A percentile compares a stretch with the other conserved stretches of the same genome.
Conservation (phyloP, 257 asterid genomes). For the Nicotiana otophora region DNA sequence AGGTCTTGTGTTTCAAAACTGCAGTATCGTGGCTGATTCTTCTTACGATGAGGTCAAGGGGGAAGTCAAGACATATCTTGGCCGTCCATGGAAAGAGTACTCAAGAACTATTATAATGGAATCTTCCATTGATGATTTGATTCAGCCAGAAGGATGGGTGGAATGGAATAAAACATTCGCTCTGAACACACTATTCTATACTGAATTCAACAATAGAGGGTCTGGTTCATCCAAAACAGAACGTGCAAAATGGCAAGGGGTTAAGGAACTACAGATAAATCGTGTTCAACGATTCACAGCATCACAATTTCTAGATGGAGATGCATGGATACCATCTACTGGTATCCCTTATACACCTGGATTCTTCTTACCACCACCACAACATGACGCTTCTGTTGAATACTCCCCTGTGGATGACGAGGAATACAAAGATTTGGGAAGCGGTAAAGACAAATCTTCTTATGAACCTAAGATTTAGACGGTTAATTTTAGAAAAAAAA, state of each 20-base stretch:
- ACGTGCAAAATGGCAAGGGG: constrained; percentile 58
- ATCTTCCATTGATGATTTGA: constrained; percentile 53
- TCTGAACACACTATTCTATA: constrained; percentile 46
- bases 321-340: constrained; percentile 40
- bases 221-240: constrained; percentile 49
- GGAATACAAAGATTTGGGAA: constrained; percentile 59
- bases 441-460: constrained; percentile 8
- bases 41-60: constrained; percentile 28
- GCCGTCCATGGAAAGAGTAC: constrained; percentile 74
- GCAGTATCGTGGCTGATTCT: constrained; percentile 51
- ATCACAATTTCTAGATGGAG: constrained; percentile 41
- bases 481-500: neutral
- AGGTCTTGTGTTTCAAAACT: constrained; percentile 59
- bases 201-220: constrained; percentile 75
- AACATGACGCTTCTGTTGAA: constrained; percentile 30
- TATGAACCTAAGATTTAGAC: neutral
- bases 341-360: constrained; percentile 46
- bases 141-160: constrained; percentile 72
- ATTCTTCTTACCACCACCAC: constrained; percentile 49
- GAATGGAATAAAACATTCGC: constrained; percentile 58
- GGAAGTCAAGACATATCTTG: constrained; percentile 49
- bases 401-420: constrained; percentile 61
- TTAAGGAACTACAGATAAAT: constrained; percentile 52
- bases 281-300: constrained; percentile 58
- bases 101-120: constrained; percentile 76